Base-by-base conservation (phyloP, 176 grass and related monocot genomes). In the Guadua angustifolia region DNA sequence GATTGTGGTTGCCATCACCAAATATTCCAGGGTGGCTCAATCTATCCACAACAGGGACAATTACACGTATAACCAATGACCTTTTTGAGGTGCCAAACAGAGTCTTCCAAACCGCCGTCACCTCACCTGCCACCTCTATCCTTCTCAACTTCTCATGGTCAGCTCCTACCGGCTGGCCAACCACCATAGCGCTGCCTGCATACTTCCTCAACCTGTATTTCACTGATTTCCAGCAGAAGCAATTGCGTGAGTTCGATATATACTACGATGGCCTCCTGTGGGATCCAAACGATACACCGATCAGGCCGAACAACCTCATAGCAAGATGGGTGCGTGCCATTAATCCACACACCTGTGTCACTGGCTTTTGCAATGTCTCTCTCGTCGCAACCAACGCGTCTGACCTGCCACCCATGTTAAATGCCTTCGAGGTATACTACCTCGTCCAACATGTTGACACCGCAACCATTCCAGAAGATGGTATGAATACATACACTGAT, bases 321-420 rank as follows among this genome's bases (percentile, higher is more conserved):
- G 1, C 17, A 0, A 8, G 12, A 3, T 69, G 40, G 9, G 0
- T 3, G 8, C 2, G 0, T 12, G 18, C 8, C 17, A n/a, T 8
- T 5, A 0, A 3, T 42, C 1, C 1, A 42, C 1, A n/a, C 3
- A 40, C 36, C 0, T 14, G 5, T 39, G 38, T 0, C 36, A 42
- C 14, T 2, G 68, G 42, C 15, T 17, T 45, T 10, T 72, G 19
- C 21, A 49, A 72, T 15, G 7, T 52, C 24, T 11, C 22, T 6
- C 25, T 73, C 0, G 7, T 32, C 15, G 70, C 70, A 4, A 73
- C 24, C 46, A 73, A 73, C 14, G 29, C 22, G 25, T 73, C 70
- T 5, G 14, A 9, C 46, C 44, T 39, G 38, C 38, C 38, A 39
- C 38, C 38, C 5, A 39, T 39, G 38, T 5, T 39, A 4, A 39